Base-by-base conservation (phyloP, 495 filamentous ascomycete species). In the Podospora pseudocomata region DNA sequence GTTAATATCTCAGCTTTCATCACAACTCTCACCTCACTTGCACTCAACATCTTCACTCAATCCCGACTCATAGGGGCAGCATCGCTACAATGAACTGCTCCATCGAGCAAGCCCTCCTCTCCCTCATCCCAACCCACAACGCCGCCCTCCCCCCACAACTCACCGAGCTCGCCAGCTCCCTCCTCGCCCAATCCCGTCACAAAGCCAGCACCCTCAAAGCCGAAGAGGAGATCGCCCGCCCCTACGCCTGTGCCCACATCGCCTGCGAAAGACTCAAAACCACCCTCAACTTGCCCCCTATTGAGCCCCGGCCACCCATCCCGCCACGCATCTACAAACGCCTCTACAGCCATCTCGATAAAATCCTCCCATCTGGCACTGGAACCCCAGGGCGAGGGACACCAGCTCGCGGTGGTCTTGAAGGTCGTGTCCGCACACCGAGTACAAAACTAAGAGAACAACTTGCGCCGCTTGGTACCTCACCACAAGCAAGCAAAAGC, bases 201-300 rank as follows among this genome's bases (percentile, higher is more conserved):
- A 90, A 88, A 32, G 92, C 94, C 32, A 87, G 86, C 71, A 90
- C 85, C 20, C 80, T 98, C 13, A 96, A 93, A 73, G 85, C 89
- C 7, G 92, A 95, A 66, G 94, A 99, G 77, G 94, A 99, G 76
- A 88, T 93, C 69, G 91, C 90, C 19, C 86, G 94, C 6, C 85
- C 88, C 11, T 97, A 95, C 78, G 92, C 91, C 11, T 98, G 96
- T 75, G 91, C 93, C 1, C 90, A 98, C 77, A 86, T 99, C 44
- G 95, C 95, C 54, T 97, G 94, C 79, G 91, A 93, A 77, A 86
- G 93, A 67, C 84, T 97, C 61, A 93, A 92, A 72, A 90, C 89
- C 71, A 75, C 85, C n/a, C 85, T 99, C 69, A 89, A 93, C 76
- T 89, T 99, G 44, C 94, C 94, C 6, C 86, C 87, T 2, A 89